Evolutionary conservation across 257 asterid genomes (phyloP), one percentile per base, ranked within the genome.

Genomic region (Leptodermis oblonga): DNA sequence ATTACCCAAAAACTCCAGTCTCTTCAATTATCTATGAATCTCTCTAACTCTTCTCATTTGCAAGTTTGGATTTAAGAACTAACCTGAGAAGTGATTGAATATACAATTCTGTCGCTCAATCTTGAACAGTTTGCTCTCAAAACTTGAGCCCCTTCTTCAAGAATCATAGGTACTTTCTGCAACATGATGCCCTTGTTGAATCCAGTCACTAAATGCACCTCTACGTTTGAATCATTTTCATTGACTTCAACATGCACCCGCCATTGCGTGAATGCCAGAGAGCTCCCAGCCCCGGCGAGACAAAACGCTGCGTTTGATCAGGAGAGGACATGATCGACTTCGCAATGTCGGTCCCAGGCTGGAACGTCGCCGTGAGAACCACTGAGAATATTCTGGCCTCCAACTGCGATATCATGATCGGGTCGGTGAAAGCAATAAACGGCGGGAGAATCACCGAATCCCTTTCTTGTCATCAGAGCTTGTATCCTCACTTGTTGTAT

Each of bases 321-420:
- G 82, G 75, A 10, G 98, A 92, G 81, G 98, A 92, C 74, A 89
- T 92, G 98, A 82, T 92, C 48, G 98, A 92, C 86, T 92, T 92
- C 20, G 84, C 92, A 4, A 85, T 90, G 4, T 77, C 92, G 14
- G 86, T 92, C 0, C 77, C 89, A 8, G 98, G 98, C 0, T 85
- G 90, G 23, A 84, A 86, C 67, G 81, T 85, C 49, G 87, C 3
- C 9, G 98, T 81, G 11, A 81, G 88, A 7, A 72, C 92, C 0
- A 90, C 87, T 2, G 88, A 78, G 45, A 85, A 61, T 55, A 88
- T 86, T 0, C 30, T 26, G 12, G 97, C 96, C 63, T 81, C 83
- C 0, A 78, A 67, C 0, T 66, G 82, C 0, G 49, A 85, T 0
- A 80, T 92, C 67, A 48, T 78, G 83, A 68, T 89, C 0, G 96